A percentile compares a stretch with the other conserved stretches of the same genome.
Conservation (phyloP, 2,329 filamentous ascomycete species). For the Dactylellina sp. region DNA sequence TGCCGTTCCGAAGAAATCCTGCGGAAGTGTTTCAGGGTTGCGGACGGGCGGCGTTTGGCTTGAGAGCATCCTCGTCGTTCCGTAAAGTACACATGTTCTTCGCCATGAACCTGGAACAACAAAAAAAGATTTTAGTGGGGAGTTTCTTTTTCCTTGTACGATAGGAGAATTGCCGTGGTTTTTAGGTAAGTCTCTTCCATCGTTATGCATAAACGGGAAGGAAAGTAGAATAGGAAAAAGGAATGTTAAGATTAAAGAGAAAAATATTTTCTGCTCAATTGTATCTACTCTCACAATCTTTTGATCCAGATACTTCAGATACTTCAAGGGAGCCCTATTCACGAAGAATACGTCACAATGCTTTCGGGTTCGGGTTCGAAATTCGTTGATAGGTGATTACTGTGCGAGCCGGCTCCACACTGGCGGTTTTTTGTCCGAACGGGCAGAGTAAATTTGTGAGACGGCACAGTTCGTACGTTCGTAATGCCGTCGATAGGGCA, state of each 20-base stretch:
- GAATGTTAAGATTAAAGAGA: constrained; percentile 48
- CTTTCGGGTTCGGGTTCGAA: constrained; percentile 31
- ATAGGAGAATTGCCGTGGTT: constrained; percentile 44
- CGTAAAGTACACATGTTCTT: constrained; percentile 46
- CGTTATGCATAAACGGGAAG: constrained; percentile 55
- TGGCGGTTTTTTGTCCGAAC: constrained; percentile 40
- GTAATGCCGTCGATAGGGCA: constrained; percentile 10
- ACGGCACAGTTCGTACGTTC: constrained; percentile 32
- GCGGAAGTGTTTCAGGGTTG: constrained; percentile 40
- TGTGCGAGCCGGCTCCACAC: constrained; percentile 35
- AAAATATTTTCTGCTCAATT: constrained; percentile 46
- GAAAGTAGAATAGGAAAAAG: constrained; percentile 42
- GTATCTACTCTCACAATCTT: constrained; percentile 54
- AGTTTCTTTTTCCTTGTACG: constrained; percentile 30
- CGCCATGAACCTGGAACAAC: constrained; percentile 39
- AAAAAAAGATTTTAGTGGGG: constrained; percentile 26
- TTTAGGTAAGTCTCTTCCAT: constrained; percentile 41
- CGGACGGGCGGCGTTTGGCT: constrained; percentile 36
- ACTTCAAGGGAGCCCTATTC: constrained; percentile 2
- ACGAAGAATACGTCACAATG: constrained; percentile 52
- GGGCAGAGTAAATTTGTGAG: constrained; percentile 27
- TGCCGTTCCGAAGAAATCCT: constrained; percentile 40
- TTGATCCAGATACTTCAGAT: constrained; percentile 40
- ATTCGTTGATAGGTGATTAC: constrained; percentile 11
- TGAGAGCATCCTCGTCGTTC: constrained; percentile 44